Conservation (phyloP, 2,329 filamentous ascomycete genomes). For the Seiridium cupressi region DNA sequence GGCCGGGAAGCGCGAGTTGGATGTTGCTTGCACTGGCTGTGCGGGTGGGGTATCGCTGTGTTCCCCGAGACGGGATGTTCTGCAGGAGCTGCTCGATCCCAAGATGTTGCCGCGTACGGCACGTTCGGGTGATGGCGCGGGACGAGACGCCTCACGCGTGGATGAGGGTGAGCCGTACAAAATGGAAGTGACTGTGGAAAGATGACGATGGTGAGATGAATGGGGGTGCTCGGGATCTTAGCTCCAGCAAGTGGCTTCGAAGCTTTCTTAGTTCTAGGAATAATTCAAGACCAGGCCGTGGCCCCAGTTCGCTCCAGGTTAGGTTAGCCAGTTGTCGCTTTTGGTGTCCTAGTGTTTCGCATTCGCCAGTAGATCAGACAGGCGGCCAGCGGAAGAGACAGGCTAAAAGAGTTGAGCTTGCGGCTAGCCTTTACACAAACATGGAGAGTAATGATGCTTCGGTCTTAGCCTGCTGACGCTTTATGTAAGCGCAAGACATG, state of each 20-base stretch:
- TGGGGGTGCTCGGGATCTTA: not conserved
- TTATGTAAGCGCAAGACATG: not conserved
- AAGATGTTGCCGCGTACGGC: not conserved
- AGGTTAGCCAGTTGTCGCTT: conserved; percentile 1
- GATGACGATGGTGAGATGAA: not conserved
- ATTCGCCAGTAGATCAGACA: conserved; percentile 5
- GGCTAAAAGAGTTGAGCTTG: not conserved
- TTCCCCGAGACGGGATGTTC: not conserved
- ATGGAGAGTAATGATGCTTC: not conserved
- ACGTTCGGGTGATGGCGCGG: not conserved
- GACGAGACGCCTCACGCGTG: not conserved
- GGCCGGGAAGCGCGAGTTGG: not conserved
- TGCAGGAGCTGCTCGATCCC: not conserved
- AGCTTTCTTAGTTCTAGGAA: not conserved
- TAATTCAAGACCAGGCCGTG: not conserved
- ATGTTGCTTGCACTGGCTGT: not conserved
- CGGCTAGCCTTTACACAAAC: not conserved
- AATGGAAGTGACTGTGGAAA: not conserved
- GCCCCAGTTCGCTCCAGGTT: not conserved
- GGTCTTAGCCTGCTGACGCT: not conserved
- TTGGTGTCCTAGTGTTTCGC: conserved; percentile 2
- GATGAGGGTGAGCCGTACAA: not conserved
- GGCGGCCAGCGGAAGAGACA: too few relatives aligned
- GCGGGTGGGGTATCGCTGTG: not conserved
- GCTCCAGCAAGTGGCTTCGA: not conserved